Evolutionary conservation across 306 rosid species (phyloP).

Genomic region (Inga oerstediana): DNA sequence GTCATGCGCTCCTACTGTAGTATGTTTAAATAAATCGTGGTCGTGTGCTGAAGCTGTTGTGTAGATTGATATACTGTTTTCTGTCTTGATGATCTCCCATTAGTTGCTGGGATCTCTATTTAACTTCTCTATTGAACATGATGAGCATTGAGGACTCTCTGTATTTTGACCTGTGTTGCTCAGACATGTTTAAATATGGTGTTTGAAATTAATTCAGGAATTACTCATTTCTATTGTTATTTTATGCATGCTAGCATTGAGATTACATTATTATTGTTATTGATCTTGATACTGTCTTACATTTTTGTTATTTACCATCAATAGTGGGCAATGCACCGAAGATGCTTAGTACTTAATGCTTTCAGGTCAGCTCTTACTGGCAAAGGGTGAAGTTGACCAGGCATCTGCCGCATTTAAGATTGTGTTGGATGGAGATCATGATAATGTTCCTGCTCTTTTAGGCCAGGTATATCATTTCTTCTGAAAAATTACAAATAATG

Average conservation of each 20-base stretch:
- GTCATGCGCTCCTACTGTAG: neutral
- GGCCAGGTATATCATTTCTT: constrained; percentile 70
- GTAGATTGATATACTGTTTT: constrained; percentile 1
- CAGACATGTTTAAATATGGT: neutral
- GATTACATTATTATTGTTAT: constrained; percentile 14
- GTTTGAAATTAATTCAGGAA: constrained; percentile 22
- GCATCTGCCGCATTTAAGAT: constrained; percentile 95
- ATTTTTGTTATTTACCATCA: constrained; percentile 19
- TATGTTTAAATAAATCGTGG: neutral
- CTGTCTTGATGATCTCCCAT: constrained; percentile 1
- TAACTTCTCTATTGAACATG: constrained; percentile 12
- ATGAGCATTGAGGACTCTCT: constrained; percentile 22
- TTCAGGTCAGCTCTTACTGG: constrained; percentile 96
- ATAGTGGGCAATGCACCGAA: constrained; percentile 17
- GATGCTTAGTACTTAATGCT: constrained; percentile 36
- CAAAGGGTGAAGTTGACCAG: constrained; percentile 96
- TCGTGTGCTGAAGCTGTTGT: neutral
- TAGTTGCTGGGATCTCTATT: neutral
- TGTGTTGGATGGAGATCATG: constrained; percentile 91
- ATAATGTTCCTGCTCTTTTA: constrained; percentile 94
- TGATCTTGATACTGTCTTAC: constrained; percentile 24
- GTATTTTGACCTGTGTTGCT: constrained; percentile 5
- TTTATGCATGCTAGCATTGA: constrained; percentile 18
- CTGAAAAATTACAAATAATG: constrained; percentile 9
- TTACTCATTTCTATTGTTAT: constrained; percentile 7